Conservation (phyloP, 2,329 filamentous ascomycete species). For the Diaporthe eres region DNA sequence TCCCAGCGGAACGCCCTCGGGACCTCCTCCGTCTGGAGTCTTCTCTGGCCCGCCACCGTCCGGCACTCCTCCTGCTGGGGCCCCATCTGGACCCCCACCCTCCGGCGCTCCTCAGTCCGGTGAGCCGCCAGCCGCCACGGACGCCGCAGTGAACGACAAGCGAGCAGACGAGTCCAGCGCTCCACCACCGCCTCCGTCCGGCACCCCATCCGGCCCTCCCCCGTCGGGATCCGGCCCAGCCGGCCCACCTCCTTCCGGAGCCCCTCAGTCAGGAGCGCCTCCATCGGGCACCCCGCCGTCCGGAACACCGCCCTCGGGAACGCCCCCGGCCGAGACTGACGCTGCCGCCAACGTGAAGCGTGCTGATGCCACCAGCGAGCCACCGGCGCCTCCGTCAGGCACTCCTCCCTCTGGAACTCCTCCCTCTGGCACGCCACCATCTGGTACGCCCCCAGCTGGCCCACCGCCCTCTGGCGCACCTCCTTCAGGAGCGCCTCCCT, state of each 20-base stretch:
- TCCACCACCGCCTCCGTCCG: slow-evolving; percentile 3
- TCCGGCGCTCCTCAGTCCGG: background rate
- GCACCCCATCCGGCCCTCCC: background rate
- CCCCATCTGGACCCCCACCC: background rate
- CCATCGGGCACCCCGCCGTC: background rate
- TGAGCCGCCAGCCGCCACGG: background rate
- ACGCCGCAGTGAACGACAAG: slow-evolving; percentile 3
- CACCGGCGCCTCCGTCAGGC: background rate
- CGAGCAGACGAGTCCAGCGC: slow-evolving; percentile 15
- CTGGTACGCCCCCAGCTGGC: background rate
- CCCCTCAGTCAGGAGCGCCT: background rate
- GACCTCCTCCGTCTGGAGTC: background rate
- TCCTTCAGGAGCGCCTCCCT: slow-evolving; percentile 1
- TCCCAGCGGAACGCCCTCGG: background rate
- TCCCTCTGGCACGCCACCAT: background rate
- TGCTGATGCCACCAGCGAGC: background rate
- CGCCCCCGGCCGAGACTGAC: slow-evolving; percentile 7
- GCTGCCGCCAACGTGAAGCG: slow-evolving; percentile 4
- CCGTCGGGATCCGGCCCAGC: background rate
- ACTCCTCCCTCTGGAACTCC: background rate
- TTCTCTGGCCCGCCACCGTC: slow-evolving; percentile 1
- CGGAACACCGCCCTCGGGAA: slow-evolving; percentile 17
- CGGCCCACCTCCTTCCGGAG: slow-evolving; percentile 1
- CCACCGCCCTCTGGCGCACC: background rate
- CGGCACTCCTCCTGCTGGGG: background rate